Evolutionary conservation across 2,329 filamentous ascomycete genomes (phyloP).

Genomic region (Xylariomycetidae sp.): DNA sequence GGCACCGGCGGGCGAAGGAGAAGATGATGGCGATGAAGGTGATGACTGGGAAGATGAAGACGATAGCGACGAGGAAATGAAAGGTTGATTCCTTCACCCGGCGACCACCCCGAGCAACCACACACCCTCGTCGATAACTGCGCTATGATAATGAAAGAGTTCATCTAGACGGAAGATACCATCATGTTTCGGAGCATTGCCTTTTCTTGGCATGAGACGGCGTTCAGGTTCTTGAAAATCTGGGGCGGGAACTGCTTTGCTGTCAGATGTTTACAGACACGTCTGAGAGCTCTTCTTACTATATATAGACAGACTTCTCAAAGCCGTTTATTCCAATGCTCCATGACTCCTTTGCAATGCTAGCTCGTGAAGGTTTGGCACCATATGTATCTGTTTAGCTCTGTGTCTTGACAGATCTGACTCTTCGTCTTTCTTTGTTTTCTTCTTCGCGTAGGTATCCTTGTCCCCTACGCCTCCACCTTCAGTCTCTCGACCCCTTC

Average conservation of each 20-base stretch:
- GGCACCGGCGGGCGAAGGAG: conserved; percentile 48
- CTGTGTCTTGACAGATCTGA: no score
- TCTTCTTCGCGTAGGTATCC: no score
- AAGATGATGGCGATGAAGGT: conserved; percentile 48
- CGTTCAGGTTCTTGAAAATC: conserved; percentile 20
- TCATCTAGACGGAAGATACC: conserved; percentile 15
- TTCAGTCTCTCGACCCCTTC: conserved; percentile 66
- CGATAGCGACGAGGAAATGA: conserved; percentile 57
- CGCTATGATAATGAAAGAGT: conserved; percentile 2
- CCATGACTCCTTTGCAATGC: neutral
- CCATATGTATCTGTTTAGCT: no score
- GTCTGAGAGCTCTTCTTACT: no score
- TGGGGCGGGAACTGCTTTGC: neutral
- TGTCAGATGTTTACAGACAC: no score
- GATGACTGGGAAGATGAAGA: conserved; percentile 41
- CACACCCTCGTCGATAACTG: neutral
- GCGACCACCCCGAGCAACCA: neutral
- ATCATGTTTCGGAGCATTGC: conserved; percentile 12
- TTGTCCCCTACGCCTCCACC: conserved; percentile 46
- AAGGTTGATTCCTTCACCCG: no score
- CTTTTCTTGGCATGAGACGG: conserved; percentile 18
- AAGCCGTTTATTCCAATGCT: no score
- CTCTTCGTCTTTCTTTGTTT: no score
- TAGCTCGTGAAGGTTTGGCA: no score
- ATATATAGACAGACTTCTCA: no score